A percentile compares a stretch with the other conserved stretches of the same genome.
Evolutionary conservation across 495 filamentous ascomycete genomes (phyloP).

Genomic region (Penicillium tannophilum): DNA sequence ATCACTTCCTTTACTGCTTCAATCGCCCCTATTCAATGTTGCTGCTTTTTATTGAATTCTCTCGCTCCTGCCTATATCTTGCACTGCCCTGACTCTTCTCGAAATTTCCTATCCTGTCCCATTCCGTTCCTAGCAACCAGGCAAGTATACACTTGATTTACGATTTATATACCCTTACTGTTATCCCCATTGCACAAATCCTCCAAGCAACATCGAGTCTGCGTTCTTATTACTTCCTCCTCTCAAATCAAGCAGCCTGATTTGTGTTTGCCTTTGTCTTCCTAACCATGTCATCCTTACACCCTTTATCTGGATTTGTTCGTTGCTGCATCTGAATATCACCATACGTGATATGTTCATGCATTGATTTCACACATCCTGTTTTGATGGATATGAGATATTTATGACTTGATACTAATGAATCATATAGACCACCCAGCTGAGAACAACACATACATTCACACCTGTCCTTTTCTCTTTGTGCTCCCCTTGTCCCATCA

Average conservation of each 20-base stretch:
- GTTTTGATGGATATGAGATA: not conserved
- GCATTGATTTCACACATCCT: not conserved
- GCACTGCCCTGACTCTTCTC: no score
- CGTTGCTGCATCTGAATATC: not conserved
- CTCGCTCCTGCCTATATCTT: no score
- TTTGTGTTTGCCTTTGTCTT: not conserved
- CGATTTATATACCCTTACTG: not conserved
- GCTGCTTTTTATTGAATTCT: not conserved
- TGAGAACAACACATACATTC: not conserved
- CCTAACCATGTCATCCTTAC: not conserved
- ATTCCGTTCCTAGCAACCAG: not conserved
- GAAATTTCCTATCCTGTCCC: not conserved
- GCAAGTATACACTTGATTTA: not conserved
- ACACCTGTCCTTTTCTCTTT: not conserved
- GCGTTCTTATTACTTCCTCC: not conserved
- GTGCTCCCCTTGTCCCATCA: not conserved
- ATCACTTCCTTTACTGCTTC: no score
- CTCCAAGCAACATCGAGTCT: not conserved
- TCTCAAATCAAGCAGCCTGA: not conserved
- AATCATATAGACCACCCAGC: not conserved
- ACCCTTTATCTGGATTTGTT: not conserved
- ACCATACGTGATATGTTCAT: not conserved
- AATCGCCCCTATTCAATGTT: no score
- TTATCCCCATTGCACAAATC: not conserved
- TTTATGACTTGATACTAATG: not conserved